Evolutionary conservation across 192 early-diverging fungal genomes (phyloP).

Genomic region (Cetraspora pellucida): DNA sequence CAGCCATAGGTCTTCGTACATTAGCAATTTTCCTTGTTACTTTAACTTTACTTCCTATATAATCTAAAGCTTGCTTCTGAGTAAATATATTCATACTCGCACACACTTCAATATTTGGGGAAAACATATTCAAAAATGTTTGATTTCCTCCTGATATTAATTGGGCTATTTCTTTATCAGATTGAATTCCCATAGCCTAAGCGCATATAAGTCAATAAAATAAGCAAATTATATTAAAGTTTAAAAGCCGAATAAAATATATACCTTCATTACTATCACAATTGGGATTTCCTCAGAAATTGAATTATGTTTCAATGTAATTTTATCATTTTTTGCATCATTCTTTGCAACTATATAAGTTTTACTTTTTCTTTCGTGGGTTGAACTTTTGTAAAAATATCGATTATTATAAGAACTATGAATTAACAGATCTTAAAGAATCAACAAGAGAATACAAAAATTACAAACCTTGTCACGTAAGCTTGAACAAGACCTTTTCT

Average conservation of each 20-base stretch:
- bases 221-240: too few relatives aligned
- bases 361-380: constrained; percentile 93
- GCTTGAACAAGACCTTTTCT: constrained; percentile 80
- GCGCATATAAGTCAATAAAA: too few relatives aligned
- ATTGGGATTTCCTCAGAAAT: constrained; percentile 87
- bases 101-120: constrained; percentile 86
- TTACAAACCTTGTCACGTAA: constrained; percentile 71
- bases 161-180: constrained; percentile 93
- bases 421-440: background rate
- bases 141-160: constrained; percentile 88
- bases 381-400: constrained; percentile 60
- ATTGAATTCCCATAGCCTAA: constrained; percentile 89
- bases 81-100: constrained; percentile 77
- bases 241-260: background rate
- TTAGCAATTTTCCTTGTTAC: constrained; percentile 50
- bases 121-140: constrained; percentile 78
- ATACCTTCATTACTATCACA: constrained; percentile 79
- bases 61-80: constrained; percentile 91
- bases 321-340: constrained; percentile 57
- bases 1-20: constrained; percentile 51
- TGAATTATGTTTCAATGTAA: constrained; percentile 91
- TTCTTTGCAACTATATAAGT: constrained; percentile 75
- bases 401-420: background rate
- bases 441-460: background rate
- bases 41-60: constrained; percentile 79